Evolutionary conservation across 2,329 filamentous ascomycete genomes (phyloP), one percentile per base, ranked within the genome.

Genomic region (Trichoderma atroviride): DNA sequence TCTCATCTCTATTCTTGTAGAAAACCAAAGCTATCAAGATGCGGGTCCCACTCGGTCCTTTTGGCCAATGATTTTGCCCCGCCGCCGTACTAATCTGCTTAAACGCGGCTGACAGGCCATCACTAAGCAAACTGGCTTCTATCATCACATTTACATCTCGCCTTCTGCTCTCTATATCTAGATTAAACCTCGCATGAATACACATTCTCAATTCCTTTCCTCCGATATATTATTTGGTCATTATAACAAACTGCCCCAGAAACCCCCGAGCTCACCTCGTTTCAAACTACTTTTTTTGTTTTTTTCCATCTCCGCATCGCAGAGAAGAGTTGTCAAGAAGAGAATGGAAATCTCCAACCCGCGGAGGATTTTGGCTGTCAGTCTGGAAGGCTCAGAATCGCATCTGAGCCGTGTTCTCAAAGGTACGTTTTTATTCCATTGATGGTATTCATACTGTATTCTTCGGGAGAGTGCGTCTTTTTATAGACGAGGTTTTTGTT

Each of bases 331-430:
- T 7, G 19, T 7, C 57, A 24, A 22, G 9, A 6, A 33, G 16
- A 33, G 4, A 22, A 71, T 71, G 69, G 80, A 84, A 4, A 79
- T 88, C 29, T 73, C 80, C 43, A 85, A 87, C 73, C 84, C 87
- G 13, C 82, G 87, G 62, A 82, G 88, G 33, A 85, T 90, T 66
- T 79, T 91, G 43, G 87, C 87, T 19, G 84, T 90, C 5, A 85
- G 83, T n/a, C 79, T 83, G 53, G 81, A 81, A 69, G 81, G 79
- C 43, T 83, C 83, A 68, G 82, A 78, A 7, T 79, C 83, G 6
- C 82, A 84, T 37, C 77, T 89, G 16, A 79, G 81, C 70, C 79
- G 79, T 29, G 78, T 90, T 13, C 79, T 90, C 43, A 85, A 85
- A 81, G 87, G 88, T 88, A 66, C 22, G 0, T 5, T 4, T 22